Percentiles rank a stretch among this genome's conserved stretches.
Conservation (phyloP, 2,329 filamentous ascomycete genomes). For the Fusarium succisae region DNA sequence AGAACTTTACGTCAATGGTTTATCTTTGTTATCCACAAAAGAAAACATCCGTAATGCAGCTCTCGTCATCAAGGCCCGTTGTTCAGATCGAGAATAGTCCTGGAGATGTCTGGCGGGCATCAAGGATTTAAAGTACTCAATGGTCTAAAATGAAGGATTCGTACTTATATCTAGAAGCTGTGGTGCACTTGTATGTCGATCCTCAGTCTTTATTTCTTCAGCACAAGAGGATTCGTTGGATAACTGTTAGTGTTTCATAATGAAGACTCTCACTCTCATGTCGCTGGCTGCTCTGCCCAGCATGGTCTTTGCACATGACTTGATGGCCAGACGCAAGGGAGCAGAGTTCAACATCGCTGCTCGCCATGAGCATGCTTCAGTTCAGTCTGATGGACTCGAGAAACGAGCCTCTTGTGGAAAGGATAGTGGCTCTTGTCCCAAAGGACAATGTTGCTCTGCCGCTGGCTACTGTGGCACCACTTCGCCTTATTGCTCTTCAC, state of each 20-base stretch:
- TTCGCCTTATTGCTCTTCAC: slow-evolving; percentile 45
- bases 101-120: too few species aligned
- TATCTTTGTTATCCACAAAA: not conserved
- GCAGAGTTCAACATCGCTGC: slow-evolving; percentile 12
- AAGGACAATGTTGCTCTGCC: slow-evolving; percentile 48
- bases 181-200: not conserved
- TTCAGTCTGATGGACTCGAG: not conserved
- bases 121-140: not conserved
- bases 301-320: not conserved
- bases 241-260: not conserved
- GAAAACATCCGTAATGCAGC: not conserved
- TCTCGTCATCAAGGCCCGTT: not conserved
- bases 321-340: slow-evolving; percentile 5
- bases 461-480: slow-evolving; percentile 48
- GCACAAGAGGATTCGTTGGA: not conserved
- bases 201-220: not conserved
- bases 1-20: not conserved
- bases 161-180: slow-evolving; percentile 3
- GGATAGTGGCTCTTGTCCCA: slow-evolving; percentile 43
- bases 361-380: not conserved
- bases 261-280: slow-evolving; percentile 3
- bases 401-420: slow-evolving; percentile 42
- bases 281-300: not conserved
- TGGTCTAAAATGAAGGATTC: not conserved
- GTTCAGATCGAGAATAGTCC: not conserved